Evolutionary conservation across 1,284 basidiomycete genomes (phyloP).

Genomic region (Veloporphyrellus conicus): DNA sequence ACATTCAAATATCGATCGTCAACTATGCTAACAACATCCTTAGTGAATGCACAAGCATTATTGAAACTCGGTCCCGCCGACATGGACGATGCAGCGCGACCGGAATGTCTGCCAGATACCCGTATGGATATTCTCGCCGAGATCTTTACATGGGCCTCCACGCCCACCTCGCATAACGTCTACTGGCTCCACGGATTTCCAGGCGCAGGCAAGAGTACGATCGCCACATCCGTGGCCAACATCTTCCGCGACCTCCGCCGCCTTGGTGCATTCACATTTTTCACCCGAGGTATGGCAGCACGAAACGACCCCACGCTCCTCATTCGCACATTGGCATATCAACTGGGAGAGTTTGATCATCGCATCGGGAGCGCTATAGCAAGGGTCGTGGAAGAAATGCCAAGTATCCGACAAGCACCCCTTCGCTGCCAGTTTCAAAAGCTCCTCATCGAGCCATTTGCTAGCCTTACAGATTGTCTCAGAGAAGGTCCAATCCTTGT

Average conservation of each 20-base stretch:
- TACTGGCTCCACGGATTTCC: slow-evolving; percentile 35
- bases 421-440: slow-evolving; percentile 33
- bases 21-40: slow-evolving; percentile 3
- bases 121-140: slow-evolving; percentile 29
- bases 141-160: slow-evolving; percentile 25
- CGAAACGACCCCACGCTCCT: slow-evolving; percentile 25
- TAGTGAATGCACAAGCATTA: slow-evolving; percentile 23
- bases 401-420: slow-evolving; percentile 31
- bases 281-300: slow-evolving; percentile 25
- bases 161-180: slow-evolving; percentile 20
- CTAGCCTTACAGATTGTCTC: slow-evolving; percentile 12
- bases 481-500: slow-evolving; percentile 31
- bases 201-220: slow-evolving; percentile 33
- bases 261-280: slow-evolving; percentile 34
- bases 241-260: slow-evolving; percentile 25
- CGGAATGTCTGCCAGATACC: slow-evolving; percentile 30
- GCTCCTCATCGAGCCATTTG: slow-evolving; percentile 29
- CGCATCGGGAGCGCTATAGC: slow-evolving; percentile 28
- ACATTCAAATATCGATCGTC: neutral
- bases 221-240: slow-evolving; percentile 31
- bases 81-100: slow-evolving; percentile 28
- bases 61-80: slow-evolving; percentile 26
- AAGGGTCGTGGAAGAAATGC: slow-evolving; percentile 23
- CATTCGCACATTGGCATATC: slow-evolving; percentile 31
- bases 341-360: slow-evolving; percentile 32